Conservation (phyloP, 2,329 filamentous ascomycete genomes). For the Seiridium cupressi region DNA sequence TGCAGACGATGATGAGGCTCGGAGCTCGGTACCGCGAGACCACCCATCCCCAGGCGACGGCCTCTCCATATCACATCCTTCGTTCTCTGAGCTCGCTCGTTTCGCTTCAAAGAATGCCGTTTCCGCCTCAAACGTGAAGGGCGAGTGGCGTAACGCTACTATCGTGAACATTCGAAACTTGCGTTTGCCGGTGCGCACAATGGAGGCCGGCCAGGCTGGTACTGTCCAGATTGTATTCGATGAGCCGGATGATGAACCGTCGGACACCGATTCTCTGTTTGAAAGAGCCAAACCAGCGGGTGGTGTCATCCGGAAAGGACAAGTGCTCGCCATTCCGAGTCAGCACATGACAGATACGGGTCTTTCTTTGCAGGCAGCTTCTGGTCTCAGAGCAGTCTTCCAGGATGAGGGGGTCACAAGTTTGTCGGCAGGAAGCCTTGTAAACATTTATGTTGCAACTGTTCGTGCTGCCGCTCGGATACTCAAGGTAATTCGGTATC, state of each 20-base stretch:
- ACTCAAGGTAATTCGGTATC: slow-evolving; percentile 46
- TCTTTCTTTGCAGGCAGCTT: slow-evolving; percentile 61
- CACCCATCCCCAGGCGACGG: slow-evolving; percentile 47
- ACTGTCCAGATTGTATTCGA: slow-evolving; percentile 78
- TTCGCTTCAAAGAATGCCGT: slow-evolving; percentile 52
- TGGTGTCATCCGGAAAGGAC: slow-evolving; percentile 68
- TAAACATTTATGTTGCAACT: slow-evolving; percentile 85
- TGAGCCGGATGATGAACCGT: slow-evolving; percentile 29
- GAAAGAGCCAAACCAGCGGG: slow-evolving; percentile 29
- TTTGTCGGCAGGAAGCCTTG: slow-evolving; percentile 64
- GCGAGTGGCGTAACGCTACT: slow-evolving; percentile 76
- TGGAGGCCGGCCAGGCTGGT: slow-evolving; percentile 81
- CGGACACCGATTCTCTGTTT: slow-evolving; percentile 21
- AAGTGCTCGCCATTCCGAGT: slow-evolving; percentile 70
- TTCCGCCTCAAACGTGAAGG: slow-evolving; percentile 50
- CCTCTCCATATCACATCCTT: slow-evolving; percentile 51
- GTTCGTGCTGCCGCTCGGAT: slow-evolving; percentile 80
- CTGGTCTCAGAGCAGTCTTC: slow-evolving; percentile 71
- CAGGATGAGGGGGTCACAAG: slow-evolving; percentile 58
- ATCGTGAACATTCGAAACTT: slow-evolving; percentile 88
- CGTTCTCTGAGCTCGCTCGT: slow-evolving; percentile 50
- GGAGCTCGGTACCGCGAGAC: slow-evolving; percentile 39
- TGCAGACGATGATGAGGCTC: slow-evolving; percentile 49
- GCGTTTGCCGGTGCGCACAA: slow-evolving; percentile 73
- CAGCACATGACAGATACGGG: slow-evolving; percentile 55